Percentiles rank a stretch among this genome's conserved stretches.
Conservation (phyloP, 2,329 filamentous ascomycete species). For the Ascochyta pisi region DNA sequence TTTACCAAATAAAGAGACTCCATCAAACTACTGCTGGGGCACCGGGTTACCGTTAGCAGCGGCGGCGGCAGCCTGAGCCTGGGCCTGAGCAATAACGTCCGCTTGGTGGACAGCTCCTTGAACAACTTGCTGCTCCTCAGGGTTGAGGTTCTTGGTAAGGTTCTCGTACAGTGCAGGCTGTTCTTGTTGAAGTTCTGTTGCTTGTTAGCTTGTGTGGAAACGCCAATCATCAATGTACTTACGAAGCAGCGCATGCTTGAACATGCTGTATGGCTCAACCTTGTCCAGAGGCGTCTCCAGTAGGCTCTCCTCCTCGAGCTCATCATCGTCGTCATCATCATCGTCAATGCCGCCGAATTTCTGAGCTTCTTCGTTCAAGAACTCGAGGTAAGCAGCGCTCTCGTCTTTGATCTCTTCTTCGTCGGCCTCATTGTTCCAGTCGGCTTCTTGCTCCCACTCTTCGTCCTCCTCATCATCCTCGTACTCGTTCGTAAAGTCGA, state of each 20-base stretch:
- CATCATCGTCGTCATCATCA: constrained; percentile 72
- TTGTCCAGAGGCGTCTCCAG: constrained; percentile 95
- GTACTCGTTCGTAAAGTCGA: constrained; percentile 76
- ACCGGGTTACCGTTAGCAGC: constrained; percentile 29
- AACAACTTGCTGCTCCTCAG: constrained; percentile 82
- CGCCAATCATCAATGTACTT: constrained; percentile 53
- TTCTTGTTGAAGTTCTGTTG: constrained; percentile 80
- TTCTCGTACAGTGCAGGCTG: constrained; percentile 87
- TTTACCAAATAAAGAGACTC: neutral
- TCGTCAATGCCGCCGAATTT: constrained; percentile 75
- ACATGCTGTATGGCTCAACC: constrained; percentile 90
- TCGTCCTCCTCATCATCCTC: constrained; percentile 80
- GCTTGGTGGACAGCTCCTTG: constrained; percentile 79
- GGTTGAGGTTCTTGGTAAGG: constrained; percentile 77
- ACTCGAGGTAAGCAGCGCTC: constrained; percentile 92
- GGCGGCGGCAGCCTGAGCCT: constrained; percentile 32
- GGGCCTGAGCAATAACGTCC: constrained; percentile 56
- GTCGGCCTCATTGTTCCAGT: constrained; percentile 69
- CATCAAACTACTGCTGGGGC: constrained; percentile 26
- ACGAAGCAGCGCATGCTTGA: constrained; percentile 84
- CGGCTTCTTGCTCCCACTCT: constrained; percentile 79
- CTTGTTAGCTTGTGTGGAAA: constrained; percentile 34
- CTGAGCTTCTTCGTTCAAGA: constrained; percentile 91
- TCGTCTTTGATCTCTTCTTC: constrained; percentile 83
- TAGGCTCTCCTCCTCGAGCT: constrained; percentile 89